Evolutionary conservation across 2,329 filamentous ascomycete species (phyloP), one percentile per base, ranked within the genome.

Genomic region (Claviceps pazoutovae): DNA sequence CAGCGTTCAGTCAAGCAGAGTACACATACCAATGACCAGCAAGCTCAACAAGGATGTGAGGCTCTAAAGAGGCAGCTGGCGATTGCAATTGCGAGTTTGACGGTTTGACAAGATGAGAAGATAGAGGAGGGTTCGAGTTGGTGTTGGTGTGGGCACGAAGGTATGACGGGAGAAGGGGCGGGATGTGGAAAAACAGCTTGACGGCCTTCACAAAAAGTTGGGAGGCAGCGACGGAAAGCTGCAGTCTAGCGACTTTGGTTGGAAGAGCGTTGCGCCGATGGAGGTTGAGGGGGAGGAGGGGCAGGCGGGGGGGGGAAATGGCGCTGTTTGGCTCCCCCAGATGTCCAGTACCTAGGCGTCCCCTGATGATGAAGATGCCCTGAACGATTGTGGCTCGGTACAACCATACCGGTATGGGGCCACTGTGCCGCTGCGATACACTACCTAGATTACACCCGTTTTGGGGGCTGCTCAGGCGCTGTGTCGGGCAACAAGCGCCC

Each of bases 1-100:
- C 17, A 21, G 9, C 17, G 1, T 50, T 39, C n/a, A n/a, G 37
- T 30, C 41, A 44, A 43, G 46, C 38, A 30, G 43, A 42, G 42
- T 34, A 8, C 49, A 56, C 53, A 34, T 53, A 56, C 53, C 53
- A 46, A 53, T 47, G 51, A 53, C 47, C 52, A 44, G 53, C 53
- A 46, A 51, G 48, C 55, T 55, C 47, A 48, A 53, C 49, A 44
- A 48, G 47, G 39, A 34, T 47, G 43, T 37, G 46, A 37, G 45
- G 5, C 19, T n/a, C 39, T 51, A 41, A 34, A 30, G 39, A 48
- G 30, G 17, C 38, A 19, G 38, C 26, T 43, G 37, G 51, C 46
- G 46, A 42, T 50, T 51, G 41, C 51, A 52, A 51, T 50, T 43
- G 54, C 49, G 49, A 16, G n/a, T 17, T 37, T 19, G 49, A 43